A percentile compares a stretch with the other conserved stretches of the same genome.
These are phyloP conservation scores for Aschersonia sp. DNA, from an alignment of 2,329 filamentous ascomycete genomes.

Conservation along the genomic window DNA sequence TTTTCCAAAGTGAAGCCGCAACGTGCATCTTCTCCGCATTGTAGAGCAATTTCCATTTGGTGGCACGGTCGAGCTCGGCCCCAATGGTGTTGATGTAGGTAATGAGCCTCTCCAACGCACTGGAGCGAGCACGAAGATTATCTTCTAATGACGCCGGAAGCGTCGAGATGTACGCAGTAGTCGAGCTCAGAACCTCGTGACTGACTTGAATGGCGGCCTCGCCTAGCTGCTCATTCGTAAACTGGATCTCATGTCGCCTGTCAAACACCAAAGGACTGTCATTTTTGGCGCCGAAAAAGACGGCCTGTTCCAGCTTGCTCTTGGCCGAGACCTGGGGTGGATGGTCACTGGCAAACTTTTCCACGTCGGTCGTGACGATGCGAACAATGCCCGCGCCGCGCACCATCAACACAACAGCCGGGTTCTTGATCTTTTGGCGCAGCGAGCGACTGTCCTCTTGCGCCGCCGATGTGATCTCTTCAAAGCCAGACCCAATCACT, in stretches of 20 bases:
- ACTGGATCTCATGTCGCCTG: constrained; percentile 49
- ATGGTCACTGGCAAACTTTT: constrained; percentile 42
- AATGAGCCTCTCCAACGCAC: constrained; percentile 63
- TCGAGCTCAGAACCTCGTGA: constrained; percentile 65
- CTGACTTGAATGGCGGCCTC: constrained; percentile 67
- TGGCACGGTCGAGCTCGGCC: constrained; percentile 48
- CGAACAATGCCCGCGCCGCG: constrained; percentile 48
- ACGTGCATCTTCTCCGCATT: constrained; percentile 83
- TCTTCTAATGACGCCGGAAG: constrained; percentile 65
- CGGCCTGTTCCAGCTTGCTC: constrained; percentile 83
- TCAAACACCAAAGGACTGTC: constrained; percentile 83
- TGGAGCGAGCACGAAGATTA: constrained; percentile 59
- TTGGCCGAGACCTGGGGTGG: constrained; percentile 60
- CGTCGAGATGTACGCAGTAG: constrained; percentile 57
- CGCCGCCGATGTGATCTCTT: constrained; percentile 32
- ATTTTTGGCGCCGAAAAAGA: constrained; percentile 74
- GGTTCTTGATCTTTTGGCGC: constrained; percentile 44
- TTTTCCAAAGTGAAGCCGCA: constrained; percentile 64
- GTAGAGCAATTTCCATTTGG: constrained; percentile 71
- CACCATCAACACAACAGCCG: constrained; percentile 45
- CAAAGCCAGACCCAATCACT: constrained; percentile 47
- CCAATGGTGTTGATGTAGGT: constrained; percentile 53
- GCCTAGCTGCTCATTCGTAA: constrained; percentile 56
- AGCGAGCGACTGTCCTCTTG: constrained; percentile 33
- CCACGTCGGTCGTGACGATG: constrained; percentile 41